Conservation (phyloP, 2,329 filamentous ascomycete genomes). For the Talaromyces sp. region DNA sequence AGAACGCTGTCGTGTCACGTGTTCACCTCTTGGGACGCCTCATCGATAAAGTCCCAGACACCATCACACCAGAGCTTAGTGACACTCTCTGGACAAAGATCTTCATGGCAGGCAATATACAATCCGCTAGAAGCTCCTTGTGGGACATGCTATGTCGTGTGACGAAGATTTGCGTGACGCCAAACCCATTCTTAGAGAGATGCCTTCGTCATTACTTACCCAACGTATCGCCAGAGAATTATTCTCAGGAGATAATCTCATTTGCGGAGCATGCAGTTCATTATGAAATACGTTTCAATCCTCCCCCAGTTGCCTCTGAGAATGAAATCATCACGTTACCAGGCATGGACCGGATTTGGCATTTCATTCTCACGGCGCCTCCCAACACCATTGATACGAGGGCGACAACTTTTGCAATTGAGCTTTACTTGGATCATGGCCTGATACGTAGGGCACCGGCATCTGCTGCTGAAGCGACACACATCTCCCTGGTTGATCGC, state of each 20-base stretch:
- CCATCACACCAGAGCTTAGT: conserved; percentile 59
- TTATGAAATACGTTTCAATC: conserved; percentile 53
- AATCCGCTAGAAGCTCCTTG: conserved; percentile 58
- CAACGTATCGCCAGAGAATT: conserved; percentile 33
- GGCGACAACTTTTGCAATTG: conserved; percentile 66
- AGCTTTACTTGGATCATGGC: conserved; percentile 61
- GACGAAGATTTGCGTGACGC: conserved; percentile 24
- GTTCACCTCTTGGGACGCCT: conserved; percentile 55
- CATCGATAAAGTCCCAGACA: conserved; percentile 56
- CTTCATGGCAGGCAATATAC: conserved; percentile 58
- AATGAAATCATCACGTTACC: conserved; percentile 42
- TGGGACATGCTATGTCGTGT: conserved; percentile 61
- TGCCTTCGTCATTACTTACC: conserved; percentile 42
- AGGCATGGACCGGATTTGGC: conserved; percentile 71
- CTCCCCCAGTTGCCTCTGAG: conserved; percentile 43
- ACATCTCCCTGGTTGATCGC: conserved; percentile 65
- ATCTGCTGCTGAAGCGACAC: conserved; percentile 52
- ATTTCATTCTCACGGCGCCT: conserved; percentile 66
- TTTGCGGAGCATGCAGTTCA: conserved; percentile 41
- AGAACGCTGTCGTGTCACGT: conserved; percentile 50
- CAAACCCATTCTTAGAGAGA: conserved; percentile 40
- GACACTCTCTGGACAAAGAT: conserved; percentile 66
- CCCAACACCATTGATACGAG: conserved; percentile 59
- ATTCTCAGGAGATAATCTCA: conserved; percentile 35
- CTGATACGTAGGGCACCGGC: conserved; percentile 40